Conservation (phyloP, 306 rosid species). For the Rosa multiflora region DNA sequence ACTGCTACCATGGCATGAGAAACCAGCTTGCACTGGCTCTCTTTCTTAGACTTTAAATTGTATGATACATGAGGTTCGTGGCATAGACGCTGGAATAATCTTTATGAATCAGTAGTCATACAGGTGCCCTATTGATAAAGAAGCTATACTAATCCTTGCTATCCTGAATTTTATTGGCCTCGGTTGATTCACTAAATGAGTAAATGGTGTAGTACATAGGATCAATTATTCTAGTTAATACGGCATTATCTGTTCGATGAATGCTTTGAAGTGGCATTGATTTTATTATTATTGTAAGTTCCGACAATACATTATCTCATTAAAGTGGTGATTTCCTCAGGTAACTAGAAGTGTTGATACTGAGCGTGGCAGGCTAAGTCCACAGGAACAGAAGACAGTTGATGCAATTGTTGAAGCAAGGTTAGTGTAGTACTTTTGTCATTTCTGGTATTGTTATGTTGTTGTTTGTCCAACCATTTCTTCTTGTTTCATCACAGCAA, state of each 20-base stretch:
- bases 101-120: neutral
- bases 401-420: constrained; percentile 95
- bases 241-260: neutral
- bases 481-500: constrained; percentile 52
- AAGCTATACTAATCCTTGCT: neutral
- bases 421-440: constrained; percentile 36
- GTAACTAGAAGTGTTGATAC: constrained; percentile 95
- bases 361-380: constrained; percentile 65
- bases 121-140: neutral
- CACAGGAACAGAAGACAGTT: constrained; percentile 89
- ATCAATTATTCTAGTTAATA: neutral
- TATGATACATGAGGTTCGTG: neutral
- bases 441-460: neutral
- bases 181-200: neutral
- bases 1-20: neutral
- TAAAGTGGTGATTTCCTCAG: constrained; percentile 34
- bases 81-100: neutral
- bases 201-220: neutral
- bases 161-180: neutral
- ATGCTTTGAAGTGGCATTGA: neutral
- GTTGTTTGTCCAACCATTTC: constrained; percentile 15
- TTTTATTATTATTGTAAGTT: neutral
- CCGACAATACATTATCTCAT: neutral
- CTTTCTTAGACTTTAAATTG: neutral
- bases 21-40: neutral